Evolutionary conservation across 805 yeast genomes (phyloP), one percentile per base, ranked within the genome.

Genomic region (Suhomyces pyralidae): DNA sequence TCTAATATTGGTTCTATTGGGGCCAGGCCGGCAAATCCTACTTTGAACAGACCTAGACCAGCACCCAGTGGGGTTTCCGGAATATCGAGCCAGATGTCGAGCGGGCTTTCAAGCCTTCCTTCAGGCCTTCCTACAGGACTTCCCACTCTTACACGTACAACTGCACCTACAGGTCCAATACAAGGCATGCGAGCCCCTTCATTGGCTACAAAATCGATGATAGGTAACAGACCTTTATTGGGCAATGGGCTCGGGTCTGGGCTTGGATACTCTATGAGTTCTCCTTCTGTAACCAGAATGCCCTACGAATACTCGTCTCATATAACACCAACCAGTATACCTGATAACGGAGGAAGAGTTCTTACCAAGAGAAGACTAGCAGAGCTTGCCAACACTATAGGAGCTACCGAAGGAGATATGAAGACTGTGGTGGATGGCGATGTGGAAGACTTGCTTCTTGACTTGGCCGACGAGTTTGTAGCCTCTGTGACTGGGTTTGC

Each of bases 361-460:
- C 58, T 65, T 47, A 65, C 68, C 12, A 65, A 65, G 45, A 44
- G 69, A 28, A 63, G 64, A 52, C 57, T 65, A 50, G 59, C 59
- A 7, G 69, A 65, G 45, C 53, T 65, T 38, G 66, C 62, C n/a
- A 63, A 63, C 46, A 58, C 64, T 3, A 57, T 65, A 10, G 68
- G 68, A 3, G 68, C 67, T 2, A 64, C 62, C 20, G 69, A 65
- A 44, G 69, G 69, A 7, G 69, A 65, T 36, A 64, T 62, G 40
- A 61, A 61, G 38, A 64, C 68, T 2, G 61, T 61, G 9, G 57
- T 65, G 14, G 69, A 65, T 34, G 64, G 63, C 15, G 69, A 65
- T 25, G 69, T 63, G 9, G 69, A 65, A 53, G 69, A 65, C 40
- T 53, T 65, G 43, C 56, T 65, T 22, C 55, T 65, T 15, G 69